Percentiles rank a stretch among this genome's conserved stretches.
Conservation (phyloP, 1,139 yeast species). For the Taphrina populina region DNA sequence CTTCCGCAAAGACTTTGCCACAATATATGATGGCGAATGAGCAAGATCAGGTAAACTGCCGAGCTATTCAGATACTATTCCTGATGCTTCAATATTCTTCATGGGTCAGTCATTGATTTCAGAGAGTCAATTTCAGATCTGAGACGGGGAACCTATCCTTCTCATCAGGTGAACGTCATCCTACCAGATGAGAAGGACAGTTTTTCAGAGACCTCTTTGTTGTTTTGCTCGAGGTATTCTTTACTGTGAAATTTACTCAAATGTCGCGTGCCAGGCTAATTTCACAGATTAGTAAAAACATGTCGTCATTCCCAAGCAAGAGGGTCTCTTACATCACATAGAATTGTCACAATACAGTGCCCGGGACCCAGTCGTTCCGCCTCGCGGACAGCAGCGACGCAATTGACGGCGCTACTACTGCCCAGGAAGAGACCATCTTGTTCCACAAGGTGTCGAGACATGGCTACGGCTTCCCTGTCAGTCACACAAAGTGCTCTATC, state of each 20-base stretch:
- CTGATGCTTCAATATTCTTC: too few relatives aligned
- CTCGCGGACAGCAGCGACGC: constrained; percentile 77
- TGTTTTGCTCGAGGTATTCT: constrained; percentile 4
- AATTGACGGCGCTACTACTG: constrained; percentile 85
- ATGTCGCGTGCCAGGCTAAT: constrained; percentile 31
- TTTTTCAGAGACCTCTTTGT: background rate
- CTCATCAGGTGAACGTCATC: too few relatives aligned
- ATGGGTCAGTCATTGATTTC: too few relatives aligned
- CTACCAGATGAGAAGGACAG: background rate
- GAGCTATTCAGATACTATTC: too few relatives aligned
- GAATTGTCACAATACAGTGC: constrained; percentile 73
- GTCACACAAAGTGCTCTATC: constrained; percentile 78
- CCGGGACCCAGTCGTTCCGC: constrained; percentile 64
- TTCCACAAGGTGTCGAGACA: constrained; percentile 80
- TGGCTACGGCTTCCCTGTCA: constrained; percentile 75
- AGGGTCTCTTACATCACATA: constrained; percentile 59
- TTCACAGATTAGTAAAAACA: background rate
- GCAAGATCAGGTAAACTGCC: too few relatives aligned
- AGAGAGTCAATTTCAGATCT: too few relatives aligned
- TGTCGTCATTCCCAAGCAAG: too few relatives aligned
- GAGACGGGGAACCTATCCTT: too few relatives aligned
- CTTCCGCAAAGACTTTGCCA: too few relatives aligned
- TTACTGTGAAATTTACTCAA: constrained; percentile 25
- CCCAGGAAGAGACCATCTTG: constrained; percentile 90
- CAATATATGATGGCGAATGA: too few relatives aligned